Conservation (phyloP, 176 grass and related monocot species). For the Lolium perenne region DNA sequence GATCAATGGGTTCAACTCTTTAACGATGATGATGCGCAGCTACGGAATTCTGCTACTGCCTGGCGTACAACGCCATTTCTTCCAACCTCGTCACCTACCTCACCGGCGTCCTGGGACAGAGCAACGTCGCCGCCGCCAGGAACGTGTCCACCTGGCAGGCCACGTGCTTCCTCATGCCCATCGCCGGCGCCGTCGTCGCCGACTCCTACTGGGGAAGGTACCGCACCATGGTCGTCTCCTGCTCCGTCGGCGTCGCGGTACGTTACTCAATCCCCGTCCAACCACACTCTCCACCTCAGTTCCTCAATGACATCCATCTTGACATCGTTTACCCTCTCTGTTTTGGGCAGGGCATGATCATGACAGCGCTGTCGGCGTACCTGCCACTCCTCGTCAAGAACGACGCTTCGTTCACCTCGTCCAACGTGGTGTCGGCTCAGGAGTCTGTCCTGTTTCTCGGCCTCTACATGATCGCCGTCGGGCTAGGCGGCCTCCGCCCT, state of each 20-base stretch:
- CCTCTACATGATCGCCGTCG: conserved; percentile 56
- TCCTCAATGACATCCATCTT: background rate
- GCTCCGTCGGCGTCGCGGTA: conserved; percentile 36
- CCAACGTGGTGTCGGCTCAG: background rate
- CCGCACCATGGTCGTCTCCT: conserved; percentile 44
- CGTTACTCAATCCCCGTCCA: background rate
- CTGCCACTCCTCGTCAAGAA: conserved; percentile 20
- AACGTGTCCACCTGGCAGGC: conserved; percentile 54
- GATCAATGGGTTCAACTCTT: background rate
- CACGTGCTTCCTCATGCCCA: conserved; percentile 49
- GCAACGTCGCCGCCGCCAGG: conserved; percentile 45
- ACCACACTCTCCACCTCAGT: background rate
- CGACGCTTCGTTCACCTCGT: background rate
- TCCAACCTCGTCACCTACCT: conserved; percentile 60
- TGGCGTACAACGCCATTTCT: conserved; percentile 40
- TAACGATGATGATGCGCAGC: background rate
- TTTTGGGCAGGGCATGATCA: conserved; percentile 44
- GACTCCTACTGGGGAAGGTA: conserved; percentile 61
- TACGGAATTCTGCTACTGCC: conserved; percentile 50
- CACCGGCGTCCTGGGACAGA: conserved; percentile 42
- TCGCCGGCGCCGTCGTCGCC: conserved; percentile 52
- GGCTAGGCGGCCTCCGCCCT: conserved; percentile 48
- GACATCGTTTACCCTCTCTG: background rate
- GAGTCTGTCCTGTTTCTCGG: conserved; percentile 36
- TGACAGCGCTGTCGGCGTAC: conserved; percentile 45